These are phyloP conservation scores for Microcos paniculata DNA, from an alignment of 345 rosid genomes.

Conservation along the genomic window DNA sequence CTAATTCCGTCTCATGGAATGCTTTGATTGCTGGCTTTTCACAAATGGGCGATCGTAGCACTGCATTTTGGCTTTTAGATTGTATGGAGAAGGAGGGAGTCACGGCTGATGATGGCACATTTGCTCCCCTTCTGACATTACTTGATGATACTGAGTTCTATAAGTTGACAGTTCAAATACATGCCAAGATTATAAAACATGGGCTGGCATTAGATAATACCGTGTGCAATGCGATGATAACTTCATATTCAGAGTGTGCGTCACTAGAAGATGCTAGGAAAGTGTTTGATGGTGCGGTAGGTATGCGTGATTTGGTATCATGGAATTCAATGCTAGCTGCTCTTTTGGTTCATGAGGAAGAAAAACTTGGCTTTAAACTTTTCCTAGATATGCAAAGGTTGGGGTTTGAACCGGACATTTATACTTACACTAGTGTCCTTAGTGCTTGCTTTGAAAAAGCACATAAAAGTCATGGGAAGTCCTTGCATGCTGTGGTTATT, in stretches of 20 bases:
- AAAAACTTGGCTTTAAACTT: slow-evolving; percentile 46
- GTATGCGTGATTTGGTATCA: slow-evolving; percentile 51
- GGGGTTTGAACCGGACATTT: slow-evolving; percentile 53
- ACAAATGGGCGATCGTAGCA: slow-evolving; percentile 38
- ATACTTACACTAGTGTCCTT: slow-evolving; percentile 64
- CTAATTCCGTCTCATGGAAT: slow-evolving; percentile 69
- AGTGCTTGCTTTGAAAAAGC: slow-evolving; percentile 52
- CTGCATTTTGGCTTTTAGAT: slow-evolving; percentile 50
- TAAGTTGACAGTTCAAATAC: slow-evolving; percentile 42
- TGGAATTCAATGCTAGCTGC: slow-evolving; percentile 80
- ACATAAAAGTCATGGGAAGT: slow-evolving; percentile 38
- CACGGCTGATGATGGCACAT: slow-evolving; percentile 62
- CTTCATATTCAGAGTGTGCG: slow-evolving; percentile 65
- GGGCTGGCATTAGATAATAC: slow-evolving; percentile 48
- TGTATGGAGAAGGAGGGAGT: slow-evolving; percentile 56
- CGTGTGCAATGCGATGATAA: slow-evolving; percentile 60
- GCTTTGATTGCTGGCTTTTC: slow-evolving; percentile 71
- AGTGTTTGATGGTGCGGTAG: slow-evolving; percentile 50
- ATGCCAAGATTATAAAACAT: slow-evolving; percentile 54
- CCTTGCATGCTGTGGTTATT: slow-evolving; percentile 58
- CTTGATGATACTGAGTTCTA: slow-evolving; percentile 47
- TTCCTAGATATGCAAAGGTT: slow-evolving; percentile 49
- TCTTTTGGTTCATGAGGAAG: slow-evolving; percentile 47
- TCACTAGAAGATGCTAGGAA: slow-evolving; percentile 49
- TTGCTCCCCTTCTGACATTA: slow-evolving; percentile 73